A percentile compares a stretch with the other conserved stretches of the same genome.
These are phyloP conservation scores for Fallopia convolvulus DNA, from an alignment of 148 eudicot genomes.

Conservation along the genomic window DNA sequence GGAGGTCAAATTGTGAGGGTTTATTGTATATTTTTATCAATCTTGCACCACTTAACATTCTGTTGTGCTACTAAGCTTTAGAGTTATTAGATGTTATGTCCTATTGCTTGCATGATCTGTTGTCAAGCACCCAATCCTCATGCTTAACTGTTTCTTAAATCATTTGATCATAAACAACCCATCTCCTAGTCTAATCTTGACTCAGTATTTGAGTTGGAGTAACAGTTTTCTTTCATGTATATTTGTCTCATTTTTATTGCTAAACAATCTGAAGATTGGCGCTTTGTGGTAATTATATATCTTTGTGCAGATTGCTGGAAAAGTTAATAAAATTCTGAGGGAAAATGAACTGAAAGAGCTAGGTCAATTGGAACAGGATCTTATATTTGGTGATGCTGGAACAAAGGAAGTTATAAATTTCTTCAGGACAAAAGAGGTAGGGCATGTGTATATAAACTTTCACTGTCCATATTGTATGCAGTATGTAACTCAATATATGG, in stretches of 20 bases:
- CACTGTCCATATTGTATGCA: background rate
- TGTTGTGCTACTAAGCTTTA: background rate
- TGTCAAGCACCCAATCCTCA: background rate
- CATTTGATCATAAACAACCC: background rate
- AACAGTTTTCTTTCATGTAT: background rate
- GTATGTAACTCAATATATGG: background rate
- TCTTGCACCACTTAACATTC: background rate
- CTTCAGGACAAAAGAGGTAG: conserved; percentile 62
- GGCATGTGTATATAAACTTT: background rate
- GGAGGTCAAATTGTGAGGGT: background rate
- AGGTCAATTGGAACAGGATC: conserved; percentile 94
- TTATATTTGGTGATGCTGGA: conserved; percentile 97
- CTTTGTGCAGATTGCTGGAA: conserved; percentile 76
- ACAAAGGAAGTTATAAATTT: conserved; percentile 84
- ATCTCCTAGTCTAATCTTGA: background rate
- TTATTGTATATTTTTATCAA: background rate
- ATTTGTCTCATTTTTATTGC: conserved; percentile 2
- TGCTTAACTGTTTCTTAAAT: background rate
- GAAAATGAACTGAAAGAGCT: conserved; percentile 75
- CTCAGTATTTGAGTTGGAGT: background rate
- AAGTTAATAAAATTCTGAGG: conserved; percentile 65
- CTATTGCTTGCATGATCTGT: background rate
- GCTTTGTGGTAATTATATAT: conserved; percentile 14
- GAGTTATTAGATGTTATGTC: background rate
- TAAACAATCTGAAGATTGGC: background rate